Evolutionary conservation across 78 protist species (phyloP).

Genomic region (Dictyostelium citrinum): DNA sequence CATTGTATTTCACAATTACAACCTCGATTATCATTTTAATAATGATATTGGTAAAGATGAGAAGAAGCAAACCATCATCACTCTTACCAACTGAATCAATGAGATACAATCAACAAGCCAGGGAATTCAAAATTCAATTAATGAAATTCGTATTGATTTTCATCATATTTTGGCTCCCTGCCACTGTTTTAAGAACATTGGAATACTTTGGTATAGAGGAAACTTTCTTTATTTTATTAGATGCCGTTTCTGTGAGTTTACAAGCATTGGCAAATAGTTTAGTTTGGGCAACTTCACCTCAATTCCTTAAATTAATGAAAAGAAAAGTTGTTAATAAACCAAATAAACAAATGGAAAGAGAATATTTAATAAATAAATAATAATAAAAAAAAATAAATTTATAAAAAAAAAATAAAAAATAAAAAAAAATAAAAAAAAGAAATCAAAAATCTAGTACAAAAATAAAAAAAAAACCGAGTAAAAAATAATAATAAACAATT

Average conservation of each 20-base stretch:
- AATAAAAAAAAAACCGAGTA: neutral
- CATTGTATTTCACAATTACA: constrained; percentile 44
- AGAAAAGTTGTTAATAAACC: neutral
- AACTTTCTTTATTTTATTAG: constrained; percentile 16
- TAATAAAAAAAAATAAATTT: no score
- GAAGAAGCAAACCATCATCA: neutral
- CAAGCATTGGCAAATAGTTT: constrained; percentile 45
- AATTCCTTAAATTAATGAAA: constrained; percentile 34
- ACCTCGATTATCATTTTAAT: constrained; percentile 8
- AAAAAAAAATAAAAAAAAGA: no score
- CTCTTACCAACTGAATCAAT: neutral
- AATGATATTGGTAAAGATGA: constrained; percentile 4
- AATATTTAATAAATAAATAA: constrained; percentile 18
- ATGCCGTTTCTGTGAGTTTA: constrained; percentile 23
- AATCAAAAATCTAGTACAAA: no score
- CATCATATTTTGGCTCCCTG: constrained; percentile 43
- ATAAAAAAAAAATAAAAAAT: no score
- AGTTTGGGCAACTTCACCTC: constrained; percentile 39
- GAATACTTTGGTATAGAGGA: constrained; percentile 11
- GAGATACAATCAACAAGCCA: constrained; percentile 9
- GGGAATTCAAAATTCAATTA: constrained; percentile 35
- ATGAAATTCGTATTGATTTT: constrained; percentile 32
- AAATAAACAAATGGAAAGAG: constrained; percentile 16
- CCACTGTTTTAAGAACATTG: constrained; percentile 40
- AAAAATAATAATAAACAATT: neutral